Conservation (phyloP, 257 asterid genomes). For the Datura wrightii region DNA sequence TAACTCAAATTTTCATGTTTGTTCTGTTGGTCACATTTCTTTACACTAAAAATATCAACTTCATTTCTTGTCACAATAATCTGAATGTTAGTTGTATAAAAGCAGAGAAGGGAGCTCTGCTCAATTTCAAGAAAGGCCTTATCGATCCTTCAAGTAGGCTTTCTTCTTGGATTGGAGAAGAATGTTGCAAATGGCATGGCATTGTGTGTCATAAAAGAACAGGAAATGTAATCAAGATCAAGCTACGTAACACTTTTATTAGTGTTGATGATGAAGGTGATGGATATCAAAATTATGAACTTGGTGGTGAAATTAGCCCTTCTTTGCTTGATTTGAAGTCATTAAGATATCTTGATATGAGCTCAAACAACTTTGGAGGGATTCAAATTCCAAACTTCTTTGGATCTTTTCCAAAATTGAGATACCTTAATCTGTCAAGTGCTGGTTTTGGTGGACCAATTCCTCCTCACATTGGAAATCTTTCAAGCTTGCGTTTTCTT, state of each 20-base stretch:
- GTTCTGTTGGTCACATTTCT: neutral
- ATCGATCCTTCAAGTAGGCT: constrained; percentile 35
- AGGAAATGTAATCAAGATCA: constrained; percentile 28
- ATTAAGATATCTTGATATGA: neutral
- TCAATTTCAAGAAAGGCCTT: constrained; percentile 31
- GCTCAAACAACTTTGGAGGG: constrained; percentile 23
- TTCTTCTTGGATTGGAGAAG: constrained; percentile 40
- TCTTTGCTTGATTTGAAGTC: neutral
- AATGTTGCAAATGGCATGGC: constrained; percentile 46
- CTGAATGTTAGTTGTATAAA: constrained; percentile 25
- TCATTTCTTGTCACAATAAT: constrained; percentile 10
- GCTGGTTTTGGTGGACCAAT: constrained; percentile 18
- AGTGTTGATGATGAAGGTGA: neutral
- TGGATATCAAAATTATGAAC: constrained; percentile 13
- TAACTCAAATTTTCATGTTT: neutral
- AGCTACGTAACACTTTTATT: neutral
- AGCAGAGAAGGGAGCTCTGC: constrained; percentile 35
- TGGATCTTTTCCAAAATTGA: neutral
- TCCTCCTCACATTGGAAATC: constrained; percentile 1
- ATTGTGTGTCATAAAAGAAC: constrained; percentile 37
- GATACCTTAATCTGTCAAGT: neutral
- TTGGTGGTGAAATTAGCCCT: neutral
- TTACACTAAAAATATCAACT: neutral
- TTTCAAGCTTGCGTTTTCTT: constrained; percentile 15
- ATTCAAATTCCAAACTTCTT: neutral